phyloP scores from a whole-genome alignment of 805 yeast genomes.

The Wickerhamiella musiphila region DNA sequence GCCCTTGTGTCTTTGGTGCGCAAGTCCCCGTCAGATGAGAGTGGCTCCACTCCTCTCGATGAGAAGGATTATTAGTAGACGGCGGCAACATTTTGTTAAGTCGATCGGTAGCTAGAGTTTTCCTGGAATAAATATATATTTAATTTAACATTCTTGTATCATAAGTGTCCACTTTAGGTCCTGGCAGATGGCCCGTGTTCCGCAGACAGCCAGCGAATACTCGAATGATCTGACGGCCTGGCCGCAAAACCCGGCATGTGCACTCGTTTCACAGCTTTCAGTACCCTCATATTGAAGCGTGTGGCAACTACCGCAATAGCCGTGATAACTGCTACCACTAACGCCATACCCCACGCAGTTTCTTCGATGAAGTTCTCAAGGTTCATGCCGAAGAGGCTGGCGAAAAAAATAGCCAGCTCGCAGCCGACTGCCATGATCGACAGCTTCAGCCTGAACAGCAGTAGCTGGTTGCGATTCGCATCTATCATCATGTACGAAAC shows the following conservation, averaged over 20 bases:
- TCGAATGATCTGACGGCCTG: no score
- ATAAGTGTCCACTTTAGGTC: no score
- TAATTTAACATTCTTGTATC: no score
- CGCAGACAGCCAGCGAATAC: no score
- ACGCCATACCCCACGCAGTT: conserved; percentile 45
- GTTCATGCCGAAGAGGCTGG: conserved; percentile 92
- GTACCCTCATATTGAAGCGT: conserved; percentile 34
- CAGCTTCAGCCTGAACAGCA: conserved; percentile 70
- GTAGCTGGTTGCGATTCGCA: conserved; percentile 75
- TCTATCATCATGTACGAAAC: conserved; percentile 81
- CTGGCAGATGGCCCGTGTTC: no score
- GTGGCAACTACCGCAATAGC: conserved; percentile 31
- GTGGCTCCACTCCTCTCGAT: no score
- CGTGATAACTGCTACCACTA: conserved; percentile 29
- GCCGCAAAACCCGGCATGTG: no score
- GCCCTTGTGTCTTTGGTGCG: conserved; percentile 18
- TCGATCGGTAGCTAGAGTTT: no score
- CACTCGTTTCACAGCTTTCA: conserved; percentile 49
- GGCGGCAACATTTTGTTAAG: no score
- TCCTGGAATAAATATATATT: no score
- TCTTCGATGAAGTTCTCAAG: conserved; percentile 85
- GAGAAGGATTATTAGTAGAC: no score
- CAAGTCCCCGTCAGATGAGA: no score
- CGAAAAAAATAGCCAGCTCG: conserved; percentile 67
- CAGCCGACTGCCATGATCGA: conserved; percentile 73